Evolutionary conservation across 441 rosid genomes (phyloP).

Genomic region (Gossypium trilobum): DNA sequence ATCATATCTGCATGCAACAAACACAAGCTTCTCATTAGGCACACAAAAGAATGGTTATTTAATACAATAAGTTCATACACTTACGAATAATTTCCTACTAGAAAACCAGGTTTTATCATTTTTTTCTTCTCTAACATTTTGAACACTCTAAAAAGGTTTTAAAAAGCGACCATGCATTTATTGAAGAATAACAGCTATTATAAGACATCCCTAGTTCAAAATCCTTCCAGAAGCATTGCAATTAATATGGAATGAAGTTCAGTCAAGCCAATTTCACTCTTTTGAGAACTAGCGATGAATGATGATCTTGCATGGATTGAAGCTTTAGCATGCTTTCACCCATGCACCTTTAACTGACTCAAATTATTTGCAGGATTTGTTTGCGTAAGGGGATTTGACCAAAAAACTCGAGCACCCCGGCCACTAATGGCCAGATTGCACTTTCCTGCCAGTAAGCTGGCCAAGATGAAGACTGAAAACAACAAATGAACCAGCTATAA

Average conservation of each 20-base stretch:
- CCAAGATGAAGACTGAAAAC: slow-evolving; percentile 30
- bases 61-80: not conserved
- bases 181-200: not conserved
- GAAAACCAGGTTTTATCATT: not conserved
- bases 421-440: slow-evolving; percentile 77
- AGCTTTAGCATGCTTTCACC: not conserved
- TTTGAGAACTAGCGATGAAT: not conserved
- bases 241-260: not conserved
- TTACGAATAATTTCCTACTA: not conserved
- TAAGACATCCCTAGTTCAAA: slow-evolving; percentile 6
- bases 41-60: not conserved
- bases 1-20: slow-evolving; percentile 10
- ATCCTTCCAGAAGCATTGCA: not conserved
- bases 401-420: slow-evolving; percentile 61
- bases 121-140: not conserved
- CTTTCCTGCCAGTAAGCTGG: slow-evolving; percentile 55
- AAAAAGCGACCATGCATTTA: not conserved
- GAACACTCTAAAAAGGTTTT: not conserved
- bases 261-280: not conserved
- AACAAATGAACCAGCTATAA: slow-evolving; percentile 15
- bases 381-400: slow-evolving; percentile 90
- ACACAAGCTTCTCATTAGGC: not conserved
- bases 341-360: slow-evolving; percentile 10
- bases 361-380: slow-evolving; percentile 63
- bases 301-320: not conserved